Evolutionary conservation across 305 asterid genomes (phyloP).

Genomic region (Plantago coronopus): DNA sequence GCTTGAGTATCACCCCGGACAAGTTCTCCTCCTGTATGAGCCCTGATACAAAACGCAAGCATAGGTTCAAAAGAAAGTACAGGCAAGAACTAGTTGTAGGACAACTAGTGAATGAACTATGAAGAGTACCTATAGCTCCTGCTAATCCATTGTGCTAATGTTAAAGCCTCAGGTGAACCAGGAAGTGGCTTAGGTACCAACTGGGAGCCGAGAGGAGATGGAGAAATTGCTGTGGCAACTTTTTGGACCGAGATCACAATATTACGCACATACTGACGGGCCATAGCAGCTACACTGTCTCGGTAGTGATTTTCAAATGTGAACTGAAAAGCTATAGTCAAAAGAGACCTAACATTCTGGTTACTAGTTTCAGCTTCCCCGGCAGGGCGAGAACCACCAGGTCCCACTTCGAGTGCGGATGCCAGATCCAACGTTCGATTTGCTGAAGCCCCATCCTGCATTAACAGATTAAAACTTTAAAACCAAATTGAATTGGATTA

Average conservation of each 20-base stretch:
- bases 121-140: constrained; percentile 74
- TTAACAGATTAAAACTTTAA: neutral
- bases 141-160: constrained; percentile 80
- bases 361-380: constrained; percentile 50
- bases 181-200: constrained; percentile 60
- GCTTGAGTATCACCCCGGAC: constrained; percentile 45
- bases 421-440: constrained; percentile 82
- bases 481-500: neutral
- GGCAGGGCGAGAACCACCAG: constrained; percentile 45
- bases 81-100: too few species aligned
- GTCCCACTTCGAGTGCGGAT: constrained; percentile 79
- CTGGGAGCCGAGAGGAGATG: constrained; percentile 58
- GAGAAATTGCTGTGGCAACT: constrained; percentile 96
- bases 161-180: constrained; percentile 79
- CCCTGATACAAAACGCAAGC: constrained; percentile 27
- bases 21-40: constrained; percentile 75
- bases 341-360: constrained; percentile 67
- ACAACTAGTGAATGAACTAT: neutral
- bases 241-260: constrained; percentile 83
- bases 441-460: constrained; percentile 65
- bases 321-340: constrained; percentile 95
- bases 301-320: constrained; percentile 72
- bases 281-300: constrained; percentile 90
- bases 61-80: neutral
- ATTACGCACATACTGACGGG: constrained; percentile 85